A percentile compares a stretch with the other conserved stretches of the same genome.
These are phyloP conservation scores for Butyriboletus pseudospeciosus DNA, from an alignment of 1,284 basidiomycete species.

Conservation along the genomic window DNA sequence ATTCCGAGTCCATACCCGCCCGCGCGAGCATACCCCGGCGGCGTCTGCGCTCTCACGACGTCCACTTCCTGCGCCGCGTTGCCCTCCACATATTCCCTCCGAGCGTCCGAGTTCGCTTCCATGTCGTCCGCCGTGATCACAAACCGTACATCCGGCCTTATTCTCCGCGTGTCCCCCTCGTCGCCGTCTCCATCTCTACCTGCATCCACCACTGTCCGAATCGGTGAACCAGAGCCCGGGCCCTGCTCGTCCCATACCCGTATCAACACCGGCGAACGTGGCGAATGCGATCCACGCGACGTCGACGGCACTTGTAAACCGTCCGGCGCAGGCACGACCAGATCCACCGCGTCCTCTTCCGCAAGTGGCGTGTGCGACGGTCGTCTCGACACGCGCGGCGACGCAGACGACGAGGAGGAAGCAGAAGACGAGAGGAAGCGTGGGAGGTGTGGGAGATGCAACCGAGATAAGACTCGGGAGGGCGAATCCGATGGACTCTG, in stretches of 20 bases:
- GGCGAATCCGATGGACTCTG: conserved; percentile 9
- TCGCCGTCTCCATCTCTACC: not conserved
- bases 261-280: conserved; percentile 19
- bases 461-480: conserved; percentile 4
- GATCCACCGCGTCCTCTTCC: conserved; percentile 29
- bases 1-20: conserved; percentile 4
- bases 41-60: conserved; percentile 15
- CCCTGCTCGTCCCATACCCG: conserved; percentile 24
- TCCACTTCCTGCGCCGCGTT: not conserved
- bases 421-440: not conserved
- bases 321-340: conserved; percentile 21
- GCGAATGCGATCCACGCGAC: conserved; percentile 16
- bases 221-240: not conserved
- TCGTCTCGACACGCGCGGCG: conserved; percentile 7
- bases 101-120: not conserved
- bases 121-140: not conserved
- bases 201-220: not conserved
- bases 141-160: not conserved
- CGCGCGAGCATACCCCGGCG: conserved; percentile 13
- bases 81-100: not conserved
- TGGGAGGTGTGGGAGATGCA: conserved; percentile 4
- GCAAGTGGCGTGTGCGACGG: conserved; percentile 18
- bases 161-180: not conserved
- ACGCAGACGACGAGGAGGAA: not conserved
- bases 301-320: conserved; percentile 16